Base-by-base conservation (phyloP, 306 rosid genomes). In the Oxytropis ochrocephala region DNA sequence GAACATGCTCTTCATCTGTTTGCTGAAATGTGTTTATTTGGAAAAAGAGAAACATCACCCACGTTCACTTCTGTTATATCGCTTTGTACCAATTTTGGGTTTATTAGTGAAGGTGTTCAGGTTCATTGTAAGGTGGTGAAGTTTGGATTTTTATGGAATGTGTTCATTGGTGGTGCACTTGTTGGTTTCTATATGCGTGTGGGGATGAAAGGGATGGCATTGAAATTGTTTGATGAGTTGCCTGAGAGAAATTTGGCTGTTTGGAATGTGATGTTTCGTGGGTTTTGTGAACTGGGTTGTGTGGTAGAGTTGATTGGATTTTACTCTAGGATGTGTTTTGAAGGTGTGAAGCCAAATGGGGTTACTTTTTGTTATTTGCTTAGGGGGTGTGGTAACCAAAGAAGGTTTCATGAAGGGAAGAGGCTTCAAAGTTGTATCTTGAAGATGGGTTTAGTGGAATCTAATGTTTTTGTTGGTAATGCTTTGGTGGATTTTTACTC, bases 401-500 rank as follows among this genome's bases (percentile, higher is more conserved):
- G 79, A 65, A 41, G 68, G 64, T 76, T 87, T 32, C 74, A 66
- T 35, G 87, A 75, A 77, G 97, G 97, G 72, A 64, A 56, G 87
- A 86, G 70, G 87, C 57, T 94, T 46, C 97, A 91, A 18, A 51
- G 89, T 46, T 65, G 61, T 4, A 72, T 81, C 75, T 51, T 88
- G 59, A 87, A 87, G 92, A 72, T 72, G 21, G 89, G 96, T 49
- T 80, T 81, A 71, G 78, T 49, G 24, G 88, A 75, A 65, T 76
- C 73, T 7, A 84, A 85, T 55, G 74, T 91, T 53, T 91, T 87
- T 65, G 88, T 91, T 64, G 78, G 85, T 13, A 94, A 94, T 80
- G 87, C 81, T 73, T 71, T 94, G 87, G 96, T 91, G 67, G 97
- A 94, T 80, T 87, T 94, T 61, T 91, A 94, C 80, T 87, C 96